phyloP scores from a whole-genome alignment of 805 yeast species.

The Ogataea zsoltii region DNA sequence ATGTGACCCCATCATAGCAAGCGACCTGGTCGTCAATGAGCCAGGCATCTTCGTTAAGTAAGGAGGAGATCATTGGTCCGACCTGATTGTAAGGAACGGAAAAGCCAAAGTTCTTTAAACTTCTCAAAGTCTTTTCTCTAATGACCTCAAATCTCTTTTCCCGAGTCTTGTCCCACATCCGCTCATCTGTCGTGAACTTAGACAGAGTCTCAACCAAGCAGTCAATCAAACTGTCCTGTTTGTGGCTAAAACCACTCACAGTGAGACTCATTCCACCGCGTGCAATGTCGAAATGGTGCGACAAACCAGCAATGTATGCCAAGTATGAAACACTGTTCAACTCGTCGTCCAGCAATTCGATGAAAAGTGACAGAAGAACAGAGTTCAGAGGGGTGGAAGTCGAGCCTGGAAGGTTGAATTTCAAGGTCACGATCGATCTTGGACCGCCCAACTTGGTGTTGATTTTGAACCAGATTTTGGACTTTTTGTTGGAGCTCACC shows the following conservation, averaged over 20 bases:
- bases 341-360: conserved; percentile 73
- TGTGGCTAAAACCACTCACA: conserved; percentile 82
- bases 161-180: conserved; percentile 37
- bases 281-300: conserved; percentile 54
- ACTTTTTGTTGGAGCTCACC: conserved; percentile 49
- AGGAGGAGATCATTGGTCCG: conserved; percentile 56
- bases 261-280: conserved; percentile 71
- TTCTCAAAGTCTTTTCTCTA: conserved; percentile 63
- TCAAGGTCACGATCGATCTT: conserved; percentile 68
- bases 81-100: conserved; percentile 80
- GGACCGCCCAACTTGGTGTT: conserved; percentile 91
- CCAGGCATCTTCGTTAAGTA: conserved; percentile 77
- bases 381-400: conserved; percentile 58
- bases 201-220: conserved; percentile 57
- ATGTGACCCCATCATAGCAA: conserved; percentile 52
- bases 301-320: conserved; percentile 80
- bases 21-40: conserved; percentile 58
- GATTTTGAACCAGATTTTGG: conserved; percentile 82
- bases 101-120: conserved; percentile 66
- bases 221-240: conserved; percentile 61
- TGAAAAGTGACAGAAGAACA: conserved; percentile 59
- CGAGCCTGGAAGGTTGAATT: conserved; percentile 65
- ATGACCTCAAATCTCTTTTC: conserved; percentile 63
- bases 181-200: conserved; percentile 38
- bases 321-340: conserved; percentile 77